Evolutionary conservation across 1,284 basidiomycete species (phyloP), one percentile per base, ranked within the genome.

Genomic region (Termitomyces sp.): DNA sequence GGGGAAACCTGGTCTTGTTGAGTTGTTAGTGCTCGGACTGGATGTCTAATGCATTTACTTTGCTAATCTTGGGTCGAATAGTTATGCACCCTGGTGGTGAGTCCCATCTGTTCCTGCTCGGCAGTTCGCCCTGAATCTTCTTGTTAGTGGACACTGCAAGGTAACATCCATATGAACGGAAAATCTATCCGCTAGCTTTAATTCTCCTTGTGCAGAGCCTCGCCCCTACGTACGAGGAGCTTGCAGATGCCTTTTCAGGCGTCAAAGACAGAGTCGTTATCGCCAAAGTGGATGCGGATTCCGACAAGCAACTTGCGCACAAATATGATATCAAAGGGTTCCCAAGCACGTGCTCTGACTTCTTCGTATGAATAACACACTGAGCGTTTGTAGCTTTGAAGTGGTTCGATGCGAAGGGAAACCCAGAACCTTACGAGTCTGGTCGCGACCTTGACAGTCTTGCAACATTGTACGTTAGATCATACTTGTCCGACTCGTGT

Each of bases 261-360:
- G 82, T 78, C 44, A 87, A 88, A 65, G 84, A 92, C 69, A 91
- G 90, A 67, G 90, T 98, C 24, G 64, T 92, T 52, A 85, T 98
- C 60, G 94, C 94, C 58, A 97, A 97, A 70, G 88, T 96, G 5
- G 94, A 98, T 64, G 94, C 93, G 1, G 94, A 98, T 65, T 90
- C 90, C 41, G 92, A 93, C 60, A 86, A 84, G 65, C 75, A 82
- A 1, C 65, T 92, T 34, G 89, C 86, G 53, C 70, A 81, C 64
- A 83, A 86, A 69, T 93, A 83, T 65, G 92, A 80, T 17, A 86
- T 97, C 24, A 82, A 77, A 15, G 93, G 94, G 44, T 96, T 82
- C 77, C 94, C 94, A 6, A 96, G 92, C 94, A 52, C 57, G 70
- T 70, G 6, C 42, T 36, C 7, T 79, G 45, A 36, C 24, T 26